These are phyloP conservation scores for Didymella keratinophila DNA, from an alignment of 2,329 filamentous ascomycete genomes.

Conservation along the genomic window DNA sequence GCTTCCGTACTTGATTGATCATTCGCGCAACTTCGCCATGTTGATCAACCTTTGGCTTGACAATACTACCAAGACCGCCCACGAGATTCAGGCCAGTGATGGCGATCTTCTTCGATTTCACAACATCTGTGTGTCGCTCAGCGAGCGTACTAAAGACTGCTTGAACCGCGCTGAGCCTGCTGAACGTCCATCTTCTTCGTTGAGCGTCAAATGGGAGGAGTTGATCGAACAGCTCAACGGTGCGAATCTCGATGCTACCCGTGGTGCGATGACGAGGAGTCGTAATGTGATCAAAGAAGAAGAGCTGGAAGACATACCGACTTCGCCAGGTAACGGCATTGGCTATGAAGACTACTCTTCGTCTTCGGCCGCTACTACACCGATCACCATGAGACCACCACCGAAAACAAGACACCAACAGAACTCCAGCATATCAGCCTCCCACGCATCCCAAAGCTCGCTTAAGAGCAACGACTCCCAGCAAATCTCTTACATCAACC, in stretches of 20 bases:
- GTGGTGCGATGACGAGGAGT: conserved; percentile 45
- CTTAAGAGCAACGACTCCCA: conserved; percentile 40
- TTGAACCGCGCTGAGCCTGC: conserved; percentile 61
- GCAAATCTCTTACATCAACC: conserved; percentile 35
- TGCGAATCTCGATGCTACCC: conserved; percentile 40
- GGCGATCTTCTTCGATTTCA: conserved; percentile 60
- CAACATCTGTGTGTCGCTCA: conserved; percentile 57
- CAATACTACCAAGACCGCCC: conserved; percentile 49
- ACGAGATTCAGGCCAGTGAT: conserved; percentile 51
- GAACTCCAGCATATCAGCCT: conserved; percentile 44
- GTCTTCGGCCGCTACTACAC: conserved; percentile 45
- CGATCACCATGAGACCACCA: conserved; percentile 45
- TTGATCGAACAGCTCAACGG: conserved; percentile 58
- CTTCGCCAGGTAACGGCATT: conserved; percentile 32
- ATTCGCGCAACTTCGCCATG: conserved; percentile 82
- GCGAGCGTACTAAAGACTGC: conserved; percentile 59
- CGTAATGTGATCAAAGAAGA: conserved; percentile 39
- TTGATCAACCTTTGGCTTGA: conserved; percentile 84
- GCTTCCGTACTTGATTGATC: conserved; percentile 90
- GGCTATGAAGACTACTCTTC: conserved; percentile 41
- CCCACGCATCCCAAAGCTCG: conserved; percentile 44
- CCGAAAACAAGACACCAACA: conserved; percentile 42
- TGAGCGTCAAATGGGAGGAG: conserved; percentile 62
- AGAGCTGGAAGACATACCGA: conserved; percentile 34
- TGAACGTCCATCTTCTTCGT: conserved; percentile 58